A percentile compares a stretch with the other conserved stretches of the same genome.
These are phyloP conservation scores for Microstroma glucosiphilum DNA, from an alignment of 1,284 basidiomycete genomes.

Conservation along the genomic window DNA sequence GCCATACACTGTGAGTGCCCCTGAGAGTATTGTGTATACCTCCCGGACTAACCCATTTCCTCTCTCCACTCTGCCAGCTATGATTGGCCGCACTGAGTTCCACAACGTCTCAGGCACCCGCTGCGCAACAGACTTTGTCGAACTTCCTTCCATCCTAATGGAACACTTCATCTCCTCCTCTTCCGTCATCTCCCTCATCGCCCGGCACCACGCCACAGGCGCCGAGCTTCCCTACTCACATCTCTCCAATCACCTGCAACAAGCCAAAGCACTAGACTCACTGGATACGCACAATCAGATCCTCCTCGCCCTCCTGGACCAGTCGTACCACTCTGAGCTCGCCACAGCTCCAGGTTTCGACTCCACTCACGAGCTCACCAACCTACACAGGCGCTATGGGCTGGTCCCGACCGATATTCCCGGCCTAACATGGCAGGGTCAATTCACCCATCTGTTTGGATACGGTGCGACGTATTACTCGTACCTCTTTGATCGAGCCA, in stretches of 20 bases:
- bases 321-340: slow-evolving; percentile 72
- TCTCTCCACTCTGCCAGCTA: slow-evolving; percentile 59
- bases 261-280: slow-evolving; percentile 28
- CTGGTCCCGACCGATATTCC: background rate
- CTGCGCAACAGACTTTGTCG: slow-evolving; percentile 98
- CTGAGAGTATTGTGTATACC: slow-evolving; percentile 61
- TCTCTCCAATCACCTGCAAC: slow-evolving; percentile 46
- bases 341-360: slow-evolving; percentile 55
- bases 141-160: slow-evolving; percentile 96
- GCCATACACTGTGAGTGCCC: slow-evolving; percentile 72
- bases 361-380: slow-evolving; percentile 60
- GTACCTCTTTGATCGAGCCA: slow-evolving; percentile 90
- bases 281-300: slow-evolving; percentile 86
- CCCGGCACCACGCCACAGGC: slow-evolving; percentile 59
- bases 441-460: slow-evolving; percentile 90
- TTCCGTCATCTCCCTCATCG: slow-evolving; percentile 71
- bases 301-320: slow-evolving; percentile 80
- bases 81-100: slow-evolving; percentile 95
- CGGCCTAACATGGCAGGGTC: slow-evolving; percentile 66
- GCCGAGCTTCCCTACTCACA: slow-evolving; percentile 65
- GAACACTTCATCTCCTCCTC: slow-evolving; percentile 86
- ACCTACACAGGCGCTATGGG: slow-evolving; percentile 16
- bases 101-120: slow-evolving; percentile 96
- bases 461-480: slow-evolving; percentile 98
- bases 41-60: background rate